Evolutionary conservation across 2,329 filamentous ascomycete genomes (phyloP).

Genomic region (Cladophialophora yegresii): DNA sequence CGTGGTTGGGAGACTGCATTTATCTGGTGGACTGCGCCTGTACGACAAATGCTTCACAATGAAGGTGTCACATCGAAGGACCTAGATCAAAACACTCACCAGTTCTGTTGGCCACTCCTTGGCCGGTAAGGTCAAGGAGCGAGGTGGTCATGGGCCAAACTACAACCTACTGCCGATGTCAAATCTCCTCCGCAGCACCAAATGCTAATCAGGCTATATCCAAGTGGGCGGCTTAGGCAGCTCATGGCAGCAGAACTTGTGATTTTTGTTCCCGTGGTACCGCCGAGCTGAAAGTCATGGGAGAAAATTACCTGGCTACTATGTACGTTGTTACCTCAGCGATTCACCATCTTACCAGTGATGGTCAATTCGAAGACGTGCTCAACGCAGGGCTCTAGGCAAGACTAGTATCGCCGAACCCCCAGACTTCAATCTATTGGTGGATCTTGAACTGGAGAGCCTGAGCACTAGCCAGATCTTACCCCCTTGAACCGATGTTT

Average conservation of each 20-base stretch:
- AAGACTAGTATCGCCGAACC: background rate
- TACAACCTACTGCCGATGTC: background rate
- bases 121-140: background rate
- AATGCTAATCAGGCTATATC: background rate
- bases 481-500: background rate
- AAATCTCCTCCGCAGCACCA: background rate
- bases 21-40: slow-evolving; percentile 28
- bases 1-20: slow-evolving; percentile 23
- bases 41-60: slow-evolving; percentile 19
- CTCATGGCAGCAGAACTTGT: background rate
- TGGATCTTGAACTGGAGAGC: slow-evolving; percentile 8
- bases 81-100: slow-evolving; percentile 2
- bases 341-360: background rate
- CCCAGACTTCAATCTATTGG: slow-evolving; percentile 4
- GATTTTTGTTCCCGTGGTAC: background rate
- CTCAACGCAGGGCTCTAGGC: background rate
- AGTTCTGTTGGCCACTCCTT: background rate
- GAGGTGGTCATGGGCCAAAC: background rate
- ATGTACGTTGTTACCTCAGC: no score
- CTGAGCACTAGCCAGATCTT: slow-evolving; percentile 8
- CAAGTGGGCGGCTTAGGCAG: background rate
- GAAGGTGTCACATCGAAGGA: slow-evolving; percentile 26
- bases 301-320: background rate
- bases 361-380: background rate
- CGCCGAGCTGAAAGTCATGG: background rate